These are phyloP conservation scores for Corylus heterophylla DNA, from an alignment of 306 rosid genomes.

Conservation along the genomic window DNA sequence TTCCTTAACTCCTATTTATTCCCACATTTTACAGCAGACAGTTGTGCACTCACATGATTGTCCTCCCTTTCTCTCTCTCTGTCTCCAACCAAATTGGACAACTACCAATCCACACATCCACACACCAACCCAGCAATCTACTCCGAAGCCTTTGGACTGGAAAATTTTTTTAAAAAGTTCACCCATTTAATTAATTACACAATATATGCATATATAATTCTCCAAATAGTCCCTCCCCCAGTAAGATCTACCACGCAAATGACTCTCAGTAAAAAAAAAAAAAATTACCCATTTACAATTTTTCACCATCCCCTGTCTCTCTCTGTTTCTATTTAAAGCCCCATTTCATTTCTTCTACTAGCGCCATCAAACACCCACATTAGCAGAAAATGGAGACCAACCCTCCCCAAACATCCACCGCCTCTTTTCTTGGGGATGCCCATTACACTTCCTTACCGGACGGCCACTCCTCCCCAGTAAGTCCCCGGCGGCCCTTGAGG, in stretches of 20 bases:
- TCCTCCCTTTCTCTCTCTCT: neutral
- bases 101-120: slow-evolving; percentile 28
- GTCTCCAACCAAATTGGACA: slow-evolving; percentile 19
- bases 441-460: slow-evolving; percentile 38
- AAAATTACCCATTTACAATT: no score
- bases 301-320: neutral
- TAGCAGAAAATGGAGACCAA: slow-evolving; percentile 26
- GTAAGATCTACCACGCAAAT: neutral
- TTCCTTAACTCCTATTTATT: neutral
- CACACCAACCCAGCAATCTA: neutral
- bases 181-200: no score
- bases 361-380: neutral
- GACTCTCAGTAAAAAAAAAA: neutral
- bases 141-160: neutral
- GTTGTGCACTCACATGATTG: neutral
- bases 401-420: neutral
- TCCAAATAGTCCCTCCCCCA: no score
- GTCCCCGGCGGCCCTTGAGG: slow-evolving; percentile 22
- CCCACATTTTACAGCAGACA: neutral
- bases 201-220: neutral
- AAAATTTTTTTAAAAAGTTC: neutral
- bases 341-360: neutral
- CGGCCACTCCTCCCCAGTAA: slow-evolving; percentile 9
- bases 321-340: slow-evolving; percentile 12
- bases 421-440: slow-evolving; percentile 25